Percentiles rank a stretch among this genome's conserved stretches.
phyloP scores from a whole-genome alignment of 2,329 filamentous ascomycete species.

The Cadophora malorum region DNA sequence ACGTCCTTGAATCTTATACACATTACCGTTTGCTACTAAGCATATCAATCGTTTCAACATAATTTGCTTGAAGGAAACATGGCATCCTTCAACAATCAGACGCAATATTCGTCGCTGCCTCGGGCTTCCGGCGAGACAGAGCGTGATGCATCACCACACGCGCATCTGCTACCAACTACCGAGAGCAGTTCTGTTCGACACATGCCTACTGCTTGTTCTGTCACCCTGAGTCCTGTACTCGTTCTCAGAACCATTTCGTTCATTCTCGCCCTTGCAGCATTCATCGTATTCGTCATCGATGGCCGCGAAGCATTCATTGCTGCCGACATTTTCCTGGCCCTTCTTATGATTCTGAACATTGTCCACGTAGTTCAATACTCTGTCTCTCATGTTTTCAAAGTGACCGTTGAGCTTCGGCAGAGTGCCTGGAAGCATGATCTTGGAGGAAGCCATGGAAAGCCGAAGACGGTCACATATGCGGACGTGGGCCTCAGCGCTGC shows the following conservation, averaged over 20 bases:
- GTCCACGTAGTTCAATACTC: conserved; percentile 25
- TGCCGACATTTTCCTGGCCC: conserved; percentile 24
- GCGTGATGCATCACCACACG: conserved; percentile 12
- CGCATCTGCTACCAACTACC: conserved; percentile 18
- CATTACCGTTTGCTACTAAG: background rate
- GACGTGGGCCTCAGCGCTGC: conserved; percentile 25
- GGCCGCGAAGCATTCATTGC: conserved; percentile 27
- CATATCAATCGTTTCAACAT: background rate
- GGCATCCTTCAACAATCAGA: background rate
- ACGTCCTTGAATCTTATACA: background rate
- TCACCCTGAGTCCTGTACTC: conserved; percentile 23
- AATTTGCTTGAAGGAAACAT: background rate
- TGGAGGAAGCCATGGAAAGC: conserved; percentile 11
- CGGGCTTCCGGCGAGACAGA: conserved; percentile 20
- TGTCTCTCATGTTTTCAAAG: conserved; percentile 27
- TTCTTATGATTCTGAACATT: conserved; percentile 29
- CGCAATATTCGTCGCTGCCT: conserved; percentile 2
- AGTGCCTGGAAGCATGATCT: conserved; percentile 20
- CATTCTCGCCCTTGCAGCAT: conserved; percentile 21
- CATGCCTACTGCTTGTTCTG: conserved; percentile 16
- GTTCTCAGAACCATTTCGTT: conserved; percentile 20
- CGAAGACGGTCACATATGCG: conserved; percentile 22
- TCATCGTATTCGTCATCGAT: conserved; percentile 27
- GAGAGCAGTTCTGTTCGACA: background rate
- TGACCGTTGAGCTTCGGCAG: conserved; percentile 30